A percentile compares a stretch with the other conserved stretches of the same genome.
These are phyloP conservation scores for Ogataea paradorogensis DNA, from an alignment of 805 yeast genomes.

Conservation along the genomic window DNA sequence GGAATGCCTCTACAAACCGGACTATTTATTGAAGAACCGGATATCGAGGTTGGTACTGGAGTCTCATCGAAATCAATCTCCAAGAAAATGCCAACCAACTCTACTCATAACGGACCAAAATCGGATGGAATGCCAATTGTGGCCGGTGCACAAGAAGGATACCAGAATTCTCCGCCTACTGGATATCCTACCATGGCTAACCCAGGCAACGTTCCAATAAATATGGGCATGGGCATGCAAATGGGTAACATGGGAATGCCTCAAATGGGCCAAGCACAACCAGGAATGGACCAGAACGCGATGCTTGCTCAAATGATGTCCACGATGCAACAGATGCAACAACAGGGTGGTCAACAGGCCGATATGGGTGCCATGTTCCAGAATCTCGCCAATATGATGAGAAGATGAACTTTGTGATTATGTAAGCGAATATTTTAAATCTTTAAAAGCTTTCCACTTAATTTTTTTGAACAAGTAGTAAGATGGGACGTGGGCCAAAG, in stretches of 20 bases:
- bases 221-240: slow-evolving; percentile 24
- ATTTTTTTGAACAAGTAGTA: slow-evolving; percentile 4
- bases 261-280: slow-evolving; percentile 13
- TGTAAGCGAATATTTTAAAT: not conserved
- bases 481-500: slow-evolving; percentile 31
- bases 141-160: slow-evolving; percentile 8
- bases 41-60: slow-evolving; percentile 93
- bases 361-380: slow-evolving; percentile 37
- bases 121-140: slow-evolving; percentile 43
- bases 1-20: slow-evolving; percentile 80
- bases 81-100: slow-evolving; percentile 88
- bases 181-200: slow-evolving; percentile 17
- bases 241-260: slow-evolving; percentile 9
- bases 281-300: slow-evolving; percentile 25
- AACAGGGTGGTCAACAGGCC: slow-evolving; percentile 23
- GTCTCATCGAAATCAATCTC: slow-evolving; percentile 90
- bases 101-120: slow-evolving; percentile 80
- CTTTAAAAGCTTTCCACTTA: not conserved
- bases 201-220: slow-evolving; percentile 24
- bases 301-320: slow-evolving; percentile 35
- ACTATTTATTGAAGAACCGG: slow-evolving; percentile 91
- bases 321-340: slow-evolving; percentile 31
- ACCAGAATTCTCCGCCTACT: slow-evolving; percentile 14
- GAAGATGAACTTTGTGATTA: slow-evolving; percentile 19
- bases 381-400: slow-evolving; percentile 36